Conservation (phyloP, 148 eudicot species). For the Spergularia marina region DNA sequence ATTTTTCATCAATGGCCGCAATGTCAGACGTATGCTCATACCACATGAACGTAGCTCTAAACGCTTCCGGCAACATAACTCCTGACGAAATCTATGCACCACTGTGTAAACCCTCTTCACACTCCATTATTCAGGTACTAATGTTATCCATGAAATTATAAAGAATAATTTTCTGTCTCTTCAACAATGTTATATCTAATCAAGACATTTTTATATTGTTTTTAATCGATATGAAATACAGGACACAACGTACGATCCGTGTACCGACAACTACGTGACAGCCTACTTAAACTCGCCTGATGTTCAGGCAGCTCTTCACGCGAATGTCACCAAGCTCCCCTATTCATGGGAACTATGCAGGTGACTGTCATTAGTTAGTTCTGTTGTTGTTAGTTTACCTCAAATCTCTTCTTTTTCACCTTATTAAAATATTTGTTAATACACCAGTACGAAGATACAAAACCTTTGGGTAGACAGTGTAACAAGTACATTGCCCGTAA, state of each 20-base stretch:
- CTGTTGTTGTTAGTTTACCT: too few species aligned
- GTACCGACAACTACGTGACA: constrained; percentile 16
- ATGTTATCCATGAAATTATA: neutral
- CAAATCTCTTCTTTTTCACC: too few species aligned
- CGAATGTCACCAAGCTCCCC: constrained; percentile 10
- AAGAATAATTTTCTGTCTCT: neutral
- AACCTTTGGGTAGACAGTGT: constrained; percentile 6
- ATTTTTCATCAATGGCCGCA: neutral
- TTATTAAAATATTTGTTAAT: too few species aligned
- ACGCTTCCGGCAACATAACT: neutral
- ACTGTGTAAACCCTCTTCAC: constrained; percentile 5
- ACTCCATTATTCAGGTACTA: neutral
- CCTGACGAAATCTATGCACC: constrained; percentile 16
- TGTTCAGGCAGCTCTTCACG: constrained; percentile 18
- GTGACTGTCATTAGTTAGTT: neutral
- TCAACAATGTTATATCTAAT: too few species aligned
- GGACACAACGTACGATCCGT: constrained; percentile 13
- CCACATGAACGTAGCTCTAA: neutral
- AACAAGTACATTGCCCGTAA: constrained; percentile 1
- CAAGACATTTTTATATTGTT: neutral
- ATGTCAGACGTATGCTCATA: neutral
- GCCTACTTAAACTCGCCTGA: constrained; percentile 12
- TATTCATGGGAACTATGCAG: constrained; percentile 16
- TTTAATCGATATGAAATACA: neutral
- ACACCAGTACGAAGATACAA: constrained; percentile 7